A percentile compares a stretch with the other conserved stretches of the same genome.
Evolutionary conservation across 768 basidiomycete species (phyloP).

Genomic region (Tephrocybe sp.): DNA sequence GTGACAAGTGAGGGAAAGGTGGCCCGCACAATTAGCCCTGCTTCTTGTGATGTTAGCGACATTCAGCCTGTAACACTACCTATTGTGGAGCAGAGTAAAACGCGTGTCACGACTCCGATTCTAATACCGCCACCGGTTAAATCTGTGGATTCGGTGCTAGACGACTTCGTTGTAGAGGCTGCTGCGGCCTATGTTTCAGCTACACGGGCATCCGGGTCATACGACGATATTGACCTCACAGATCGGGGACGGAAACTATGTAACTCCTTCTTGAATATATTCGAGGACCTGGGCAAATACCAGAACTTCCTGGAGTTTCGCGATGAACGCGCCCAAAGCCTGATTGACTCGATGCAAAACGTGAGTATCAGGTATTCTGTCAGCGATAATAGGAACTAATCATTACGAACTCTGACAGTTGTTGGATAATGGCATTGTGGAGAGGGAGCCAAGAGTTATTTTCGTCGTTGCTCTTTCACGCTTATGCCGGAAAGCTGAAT

Average conservation of each 20-base stretch:
- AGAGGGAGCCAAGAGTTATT: background rate
- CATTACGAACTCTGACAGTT: background rate
- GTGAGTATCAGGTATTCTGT: background rate
- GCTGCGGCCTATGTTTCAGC: background rate
- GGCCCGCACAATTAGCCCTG: background rate
- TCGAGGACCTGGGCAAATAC: background rate
- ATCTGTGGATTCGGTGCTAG: background rate
- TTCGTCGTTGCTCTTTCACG: constrained; percentile 6
- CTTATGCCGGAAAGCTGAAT: constrained; percentile 1
- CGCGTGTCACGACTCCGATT: background rate
- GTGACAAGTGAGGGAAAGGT: background rate
- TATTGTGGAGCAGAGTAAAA: background rate
- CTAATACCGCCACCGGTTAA: background rate
- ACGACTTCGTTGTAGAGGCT: background rate
- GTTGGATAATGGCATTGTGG: background rate
- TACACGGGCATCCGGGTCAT: background rate
- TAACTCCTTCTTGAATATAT: background rate
- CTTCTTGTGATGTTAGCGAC: background rate
- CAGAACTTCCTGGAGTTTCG: background rate
- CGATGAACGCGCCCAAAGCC: background rate
- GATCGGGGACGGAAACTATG: background rate
- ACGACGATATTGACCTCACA: background rate
- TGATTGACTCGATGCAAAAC: background rate
- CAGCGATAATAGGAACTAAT: background rate
- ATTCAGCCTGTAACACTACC: too few relatives aligned